Evolutionary conservation across 2,329 filamentous ascomycete species (phyloP), one percentile per base, ranked within the genome.

Genomic region (Venturia effusa): DNA sequence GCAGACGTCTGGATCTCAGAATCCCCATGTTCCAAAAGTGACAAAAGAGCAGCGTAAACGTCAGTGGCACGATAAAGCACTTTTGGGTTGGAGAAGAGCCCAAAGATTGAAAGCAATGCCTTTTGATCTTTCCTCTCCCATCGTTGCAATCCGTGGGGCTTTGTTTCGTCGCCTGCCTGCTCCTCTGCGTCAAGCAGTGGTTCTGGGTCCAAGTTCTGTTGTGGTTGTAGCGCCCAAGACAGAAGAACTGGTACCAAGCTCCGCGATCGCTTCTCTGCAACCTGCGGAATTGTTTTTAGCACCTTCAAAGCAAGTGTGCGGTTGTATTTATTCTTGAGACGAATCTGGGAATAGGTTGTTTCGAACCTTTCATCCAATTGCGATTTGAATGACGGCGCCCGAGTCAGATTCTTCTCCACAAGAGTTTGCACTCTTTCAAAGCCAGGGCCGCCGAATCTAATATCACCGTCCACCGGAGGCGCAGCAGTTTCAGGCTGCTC

Each of bases 201-300:
- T 19, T 68, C 67, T 1, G 62, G 66, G 1, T 67, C 61, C 1
- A 68, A 67, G 2, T 69, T 65, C 7, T 69, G 66, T 27, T 60
- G 13, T 22, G 24, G 55, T 40, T n/a, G 24, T 30, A 71, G 65
- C 4, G 85, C 86, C 90, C 93, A 96, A 22, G 86, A 84, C 7
- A 99, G 79, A 43, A 99, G 88, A 66, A 93, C 83, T 1, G 95
- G 94, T 0, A 97, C 89, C 30, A 99, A 80, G 67, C 86, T 83
- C 40, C 92, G 88, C 10, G 93, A 97, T 40, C 87, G 84, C 73
- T 89, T 96, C 75, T 99, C 94, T 0, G 91, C 92, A 59, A 96
- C 77, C 13, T 82, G 79, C 13, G 94, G 91, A 34, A 90, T 80
- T 11, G 84, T 85, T 66, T 84, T 83, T 51, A 99, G 79, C 0